These are phyloP conservation scores for Collybiopsis confluens DNA, from an alignment of 768 basidiomycete species.

Conservation along the genomic window DNA sequence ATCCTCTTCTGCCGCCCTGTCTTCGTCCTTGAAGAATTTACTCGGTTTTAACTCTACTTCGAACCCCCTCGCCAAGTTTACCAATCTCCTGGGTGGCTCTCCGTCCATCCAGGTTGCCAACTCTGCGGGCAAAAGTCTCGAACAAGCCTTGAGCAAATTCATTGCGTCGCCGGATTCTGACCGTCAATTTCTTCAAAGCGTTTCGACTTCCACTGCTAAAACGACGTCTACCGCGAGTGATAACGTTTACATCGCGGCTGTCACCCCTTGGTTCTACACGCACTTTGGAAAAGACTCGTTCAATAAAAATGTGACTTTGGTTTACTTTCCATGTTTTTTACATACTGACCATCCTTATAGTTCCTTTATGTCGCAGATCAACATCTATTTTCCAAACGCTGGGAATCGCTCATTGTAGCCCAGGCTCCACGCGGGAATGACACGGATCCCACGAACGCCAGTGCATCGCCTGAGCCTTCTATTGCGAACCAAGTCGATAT, in stretches of 20 bases:
- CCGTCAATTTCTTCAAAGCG: constrained; percentile 43
- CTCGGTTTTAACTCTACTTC: constrained; percentile 2
- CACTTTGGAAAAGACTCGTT: constrained; percentile 64
- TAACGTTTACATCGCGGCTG: constrained; percentile 42
- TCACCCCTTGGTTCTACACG: constrained; percentile 78
- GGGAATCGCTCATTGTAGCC: constrained; percentile 59
- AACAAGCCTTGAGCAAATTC: constrained; percentile 30
- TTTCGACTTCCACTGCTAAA: constrained; percentile 23
- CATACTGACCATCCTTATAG: constrained; percentile 31
- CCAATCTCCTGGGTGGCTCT: constrained; percentile 18
- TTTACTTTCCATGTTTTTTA: constrained; percentile 9
- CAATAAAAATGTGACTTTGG: constrained; percentile 64
- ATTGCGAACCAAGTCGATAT: constrained; percentile 46
- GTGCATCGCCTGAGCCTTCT: neutral
- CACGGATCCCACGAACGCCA: neutral
- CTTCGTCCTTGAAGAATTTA: constrained; percentile 6
- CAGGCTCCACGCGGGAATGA: constrained; percentile 22
- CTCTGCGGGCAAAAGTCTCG: constrained; percentile 12
- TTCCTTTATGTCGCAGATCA: constrained; percentile 66
- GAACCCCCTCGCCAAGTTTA: constrained; percentile 7
- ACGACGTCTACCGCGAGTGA: constrained; percentile 7
- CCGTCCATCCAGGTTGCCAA: constrained; percentile 7
- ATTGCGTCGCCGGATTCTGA: constrained; percentile 53
- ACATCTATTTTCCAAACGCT: constrained; percentile 61
- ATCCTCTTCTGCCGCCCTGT: constrained; percentile 19